Evolutionary conservation across 2,329 filamentous ascomycete species (phyloP).

Genomic region (Phaeosphaeriaceae sp.): DNA sequence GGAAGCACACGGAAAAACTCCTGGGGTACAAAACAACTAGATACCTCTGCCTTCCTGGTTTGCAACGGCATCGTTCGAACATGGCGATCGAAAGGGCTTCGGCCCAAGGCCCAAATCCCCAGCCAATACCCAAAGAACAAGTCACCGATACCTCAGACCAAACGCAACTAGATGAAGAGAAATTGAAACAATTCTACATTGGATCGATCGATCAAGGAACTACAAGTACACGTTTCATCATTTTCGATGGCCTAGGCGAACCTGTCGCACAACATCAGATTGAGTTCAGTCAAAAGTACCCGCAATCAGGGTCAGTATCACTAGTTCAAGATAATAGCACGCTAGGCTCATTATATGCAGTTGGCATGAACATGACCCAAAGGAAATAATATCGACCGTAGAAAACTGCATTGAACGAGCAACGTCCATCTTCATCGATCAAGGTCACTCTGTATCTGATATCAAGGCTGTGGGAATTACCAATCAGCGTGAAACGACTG

Average conservation of each 20-base stretch:
- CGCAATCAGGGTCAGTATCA: constrained; percentile 75
- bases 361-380: constrained; percentile 89
- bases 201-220: constrained; percentile 92
- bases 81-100: constrained; percentile 41
- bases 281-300: constrained; percentile 85
- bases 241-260: constrained; percentile 81
- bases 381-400: constrained; percentile 76
- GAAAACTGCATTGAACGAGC: constrained; percentile 81
- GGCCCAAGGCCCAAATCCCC: constrained; percentile 31
- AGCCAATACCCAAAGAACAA: constrained; percentile 44
- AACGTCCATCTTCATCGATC: constrained; percentile 71
- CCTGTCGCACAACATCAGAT: constrained; percentile 84
- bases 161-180: constrained; percentile 39
- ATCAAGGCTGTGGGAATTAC: constrained; percentile 85
- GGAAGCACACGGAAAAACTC: constrained; percentile 24
- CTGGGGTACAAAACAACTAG: constrained; percentile 5
- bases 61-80: constrained; percentile 1
- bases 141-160: constrained; percentile 24
- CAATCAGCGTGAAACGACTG: constrained; percentile 86
- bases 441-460: constrained; percentile 70
- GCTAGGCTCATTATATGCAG: constrained; percentile 52
- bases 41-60: constrained; percentile 1
- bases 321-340: neutral
- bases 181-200: constrained; percentile 68
- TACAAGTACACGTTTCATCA: constrained; percentile 86